Evolutionary conservation across 805 yeast genomes (phyloP), one percentile per base, ranked within the genome.

Genomic region (Hemisphaericaspora nanyangensis): DNA sequence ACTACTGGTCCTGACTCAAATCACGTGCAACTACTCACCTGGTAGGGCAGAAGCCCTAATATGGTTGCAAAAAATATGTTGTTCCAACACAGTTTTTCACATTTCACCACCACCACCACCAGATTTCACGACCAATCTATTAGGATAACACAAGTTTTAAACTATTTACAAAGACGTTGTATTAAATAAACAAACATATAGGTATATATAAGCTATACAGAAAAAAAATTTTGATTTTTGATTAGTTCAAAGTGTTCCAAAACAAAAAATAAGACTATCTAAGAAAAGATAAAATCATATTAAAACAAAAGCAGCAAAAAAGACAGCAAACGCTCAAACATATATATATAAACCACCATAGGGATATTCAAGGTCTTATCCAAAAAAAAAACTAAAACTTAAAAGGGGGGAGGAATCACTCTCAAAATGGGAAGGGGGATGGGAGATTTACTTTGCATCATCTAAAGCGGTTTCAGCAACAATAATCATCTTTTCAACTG

Each of bases 401-500:
- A 12, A 22, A 8, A 5, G 26, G 26, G 26, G 26, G 26, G 11
- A 22, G 11, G 12, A 22, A 8, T 22, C 6, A 7, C 10, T 20
- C 10, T 20, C 10, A 20, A 7, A 10, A 20, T 20, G 25, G 25
- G 25, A 20, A 20, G 25, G 25, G 6, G 25, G 25, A 7, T 20
- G 25, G 25, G 25, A 20, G 10, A 22, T 12, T 8, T 22, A 22
- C 11, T 22, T 22, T 8, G 26, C 26, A 10, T 67, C 72, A 20
- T 58, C 53, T 37, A 68, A 54, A 13, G 74, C 73, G 22, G 72
- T 65, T 45, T 76, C 80, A 26, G 80, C 76, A 38, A 77, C 72
- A 8, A 73, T 71, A 44, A 76, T 73, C 66, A 82, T 70, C 57
- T 84, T 82, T 56, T 86, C 95, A 47, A 85, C 87, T 18, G 88